These are phyloP conservation scores for Fomitopsis pulvina DNA, from an alignment of 768 basidiomycete genomes.

Conservation along the genomic window DNA sequence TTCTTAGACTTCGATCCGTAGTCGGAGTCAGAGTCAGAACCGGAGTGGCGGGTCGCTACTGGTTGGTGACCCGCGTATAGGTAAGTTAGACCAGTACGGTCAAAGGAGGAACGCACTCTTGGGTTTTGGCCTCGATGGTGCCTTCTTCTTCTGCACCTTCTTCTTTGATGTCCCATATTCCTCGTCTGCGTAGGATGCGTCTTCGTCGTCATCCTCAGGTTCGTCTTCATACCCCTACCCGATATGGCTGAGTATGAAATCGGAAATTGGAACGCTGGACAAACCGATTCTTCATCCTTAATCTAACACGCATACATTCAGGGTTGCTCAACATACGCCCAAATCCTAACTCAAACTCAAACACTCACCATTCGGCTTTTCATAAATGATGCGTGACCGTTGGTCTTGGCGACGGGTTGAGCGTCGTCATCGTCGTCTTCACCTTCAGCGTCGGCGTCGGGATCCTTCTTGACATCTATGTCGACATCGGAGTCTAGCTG, in stretches of 20 bases:
- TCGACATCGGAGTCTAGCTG: slow-evolving; percentile 60
- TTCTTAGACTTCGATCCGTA: slow-evolving; percentile 85
- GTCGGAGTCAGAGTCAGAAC: slow-evolving; percentile 83
- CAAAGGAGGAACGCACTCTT: slow-evolving; percentile 41
- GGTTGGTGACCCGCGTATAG: slow-evolving; percentile 19
- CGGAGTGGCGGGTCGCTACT: slow-evolving; percentile 40
- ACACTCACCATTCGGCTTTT: slow-evolving; percentile 24
- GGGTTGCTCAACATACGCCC: background rate
- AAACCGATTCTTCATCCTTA: slow-evolving; percentile 42
- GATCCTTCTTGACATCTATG: slow-evolving; percentile 27
- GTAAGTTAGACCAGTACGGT: slow-evolving; percentile 7
- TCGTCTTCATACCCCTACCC: slow-evolving; percentile 53
- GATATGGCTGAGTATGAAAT: slow-evolving; percentile 5
- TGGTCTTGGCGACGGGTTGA: slow-evolving; percentile 30
- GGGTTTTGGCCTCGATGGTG: slow-evolving; percentile 47
- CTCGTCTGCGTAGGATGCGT: slow-evolving; percentile 74
- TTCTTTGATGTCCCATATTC: slow-evolving; percentile 63
- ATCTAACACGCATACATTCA: slow-evolving; percentile 17
- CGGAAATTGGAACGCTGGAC: slow-evolving; percentile 22
- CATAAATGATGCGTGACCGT: slow-evolving; percentile 32
- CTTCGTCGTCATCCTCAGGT: slow-evolving; percentile 53
- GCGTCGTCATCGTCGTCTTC: slow-evolving; percentile 63
- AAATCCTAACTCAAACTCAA: slow-evolving; percentile 4
- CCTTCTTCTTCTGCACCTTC: slow-evolving; percentile 61
- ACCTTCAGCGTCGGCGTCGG: slow-evolving; percentile 42